phyloP scores from a whole-genome alignment of 495 filamentous ascomycete species.

The Neurospora sp. region DNA sequence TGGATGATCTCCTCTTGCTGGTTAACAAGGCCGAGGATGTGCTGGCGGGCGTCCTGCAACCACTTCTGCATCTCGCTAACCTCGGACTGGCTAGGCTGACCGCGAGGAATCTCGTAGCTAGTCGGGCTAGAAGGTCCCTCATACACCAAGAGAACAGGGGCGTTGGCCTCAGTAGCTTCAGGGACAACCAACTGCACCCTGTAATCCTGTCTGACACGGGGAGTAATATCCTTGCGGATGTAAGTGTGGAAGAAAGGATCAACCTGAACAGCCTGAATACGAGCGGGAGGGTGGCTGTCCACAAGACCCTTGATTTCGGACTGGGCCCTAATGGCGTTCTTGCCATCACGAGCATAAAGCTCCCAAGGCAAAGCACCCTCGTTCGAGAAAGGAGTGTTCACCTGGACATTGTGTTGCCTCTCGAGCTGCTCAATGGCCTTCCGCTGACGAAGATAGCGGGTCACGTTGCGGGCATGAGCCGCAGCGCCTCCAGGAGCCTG shows the following conservation, averaged over 20 bases:
- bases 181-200: constrained; percentile 75
- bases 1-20: constrained; percentile 61
- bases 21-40: constrained; percentile 59
- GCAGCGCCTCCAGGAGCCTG: constrained; percentile 61
- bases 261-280: constrained; percentile 57
- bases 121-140: constrained; percentile 53
- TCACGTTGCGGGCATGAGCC: constrained; percentile 71
- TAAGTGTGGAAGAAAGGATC: constrained; percentile 83
- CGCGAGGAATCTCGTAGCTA: constrained; percentile 57
- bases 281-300: constrained; percentile 66
- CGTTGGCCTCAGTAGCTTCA: constrained; percentile 44
- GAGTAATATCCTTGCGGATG: constrained; percentile 52
- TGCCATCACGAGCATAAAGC: constrained; percentile 72
- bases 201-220: constrained; percentile 57
- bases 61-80: constrained; percentile 40
- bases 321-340: constrained; percentile 70
- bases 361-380: constrained; percentile 66
- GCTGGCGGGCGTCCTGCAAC: constrained; percentile 60
- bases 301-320: constrained; percentile 73
- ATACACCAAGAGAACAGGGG: constrained; percentile 73
- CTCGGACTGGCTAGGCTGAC: constrained; percentile 31
- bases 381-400: constrained; percentile 58
- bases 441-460: constrained; percentile 70
- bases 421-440: constrained; percentile 72
- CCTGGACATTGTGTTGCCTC: constrained; percentile 63